Evolutionary conservation across 768 basidiomycete genomes (phyloP), one percentile per base, ranked within the genome.

Genomic region (Tephrocybe sp.): DNA sequence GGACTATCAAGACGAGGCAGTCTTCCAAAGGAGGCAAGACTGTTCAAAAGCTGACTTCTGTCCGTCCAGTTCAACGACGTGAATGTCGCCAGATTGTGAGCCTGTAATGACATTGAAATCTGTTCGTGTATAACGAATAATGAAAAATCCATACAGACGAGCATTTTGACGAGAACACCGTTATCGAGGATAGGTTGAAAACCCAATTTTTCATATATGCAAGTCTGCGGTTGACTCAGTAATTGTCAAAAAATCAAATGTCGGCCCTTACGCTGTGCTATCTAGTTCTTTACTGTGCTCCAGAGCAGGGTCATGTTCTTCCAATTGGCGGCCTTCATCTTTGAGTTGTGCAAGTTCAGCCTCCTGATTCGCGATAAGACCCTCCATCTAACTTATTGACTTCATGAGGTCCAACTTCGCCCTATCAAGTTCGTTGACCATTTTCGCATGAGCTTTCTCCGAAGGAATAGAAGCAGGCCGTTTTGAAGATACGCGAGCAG

Each of bases 231-330:
- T 23, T 19, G 17, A 3, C 41, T 14, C 22, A 39, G n/a, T 13
- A 26, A 36, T 16, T 16, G 2, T 11, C 3, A 35, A 30, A 14
- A n/a, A 32, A 16, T 10, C 20, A 36, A 14, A 4, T 1, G 3
- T 8, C 36, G 4, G 22, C 23, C 68, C 87, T 62, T 68, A 90
- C 89, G 77, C 68, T 39, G 80, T 80, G 16, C 85, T 81, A 60
- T 87, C 84, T 33, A 91, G 66, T 45, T 88, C 82, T 41, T 73
- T 78, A 52, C 79, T 82, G 55, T 89, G 88, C 53, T 89, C 87
- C 16, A 75, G 65, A 6, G 87, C 84, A 17, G 87, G 85, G 64
- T 92, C 89, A 45, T 79, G 83, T 36, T 75, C 75, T 61, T 91
- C 88, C 53, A 89, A 63, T 36, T 64, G 67, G 30, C 76, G 74